Conservation (phyloP, 768 basidiomycete genomes). For the Chalciporus piperatus region DNA sequence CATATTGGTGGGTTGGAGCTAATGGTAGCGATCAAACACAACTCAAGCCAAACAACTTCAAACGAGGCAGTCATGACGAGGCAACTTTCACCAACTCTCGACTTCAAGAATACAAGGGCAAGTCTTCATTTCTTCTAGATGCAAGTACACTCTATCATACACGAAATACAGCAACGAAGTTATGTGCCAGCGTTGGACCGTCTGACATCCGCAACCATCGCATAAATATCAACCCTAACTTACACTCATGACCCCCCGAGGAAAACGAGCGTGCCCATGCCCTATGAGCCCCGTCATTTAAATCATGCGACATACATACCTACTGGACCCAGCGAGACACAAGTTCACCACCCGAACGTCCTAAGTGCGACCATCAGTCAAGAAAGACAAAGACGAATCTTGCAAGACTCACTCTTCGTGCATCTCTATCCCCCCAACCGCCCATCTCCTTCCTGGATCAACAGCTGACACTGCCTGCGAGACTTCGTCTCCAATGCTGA, state of each 20-base stretch:
- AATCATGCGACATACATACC: not conserved
- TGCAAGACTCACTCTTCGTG: conserved; percentile 38
- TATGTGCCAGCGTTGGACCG: too few relatives aligned
- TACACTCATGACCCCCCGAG: not conserved
- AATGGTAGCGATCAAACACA: too few relatives aligned
- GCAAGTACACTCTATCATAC: too few relatives aligned
- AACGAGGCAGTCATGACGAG: too few relatives aligned
- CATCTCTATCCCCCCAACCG: conserved; percentile 40
- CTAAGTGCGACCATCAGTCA: conserved; percentile 16
- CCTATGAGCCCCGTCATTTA: too few relatives aligned
- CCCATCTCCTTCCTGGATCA: conserved; percentile 30
- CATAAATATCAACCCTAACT: not conserved
- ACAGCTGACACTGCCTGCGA: conserved; percentile 34
- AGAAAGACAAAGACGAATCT: not conserved
- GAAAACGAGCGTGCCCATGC: not conserved
- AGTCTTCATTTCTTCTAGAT: too few relatives aligned
- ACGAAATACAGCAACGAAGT: too few relatives aligned
- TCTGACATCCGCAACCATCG: not conserved
- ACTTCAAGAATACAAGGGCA: too few relatives aligned
- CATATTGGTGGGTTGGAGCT: too few relatives aligned
- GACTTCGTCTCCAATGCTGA: conserved; percentile 37
- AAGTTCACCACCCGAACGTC: conserved; percentile 30
- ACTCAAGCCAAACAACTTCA: too few relatives aligned
- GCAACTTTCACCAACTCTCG: too few relatives aligned
- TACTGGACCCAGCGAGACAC: too few relatives aligned